Evolutionary conservation across 1,139 yeast genomes (phyloP), one percentile per base, ranked within the genome.

Genomic region (Eremothecium coryli): DNA sequence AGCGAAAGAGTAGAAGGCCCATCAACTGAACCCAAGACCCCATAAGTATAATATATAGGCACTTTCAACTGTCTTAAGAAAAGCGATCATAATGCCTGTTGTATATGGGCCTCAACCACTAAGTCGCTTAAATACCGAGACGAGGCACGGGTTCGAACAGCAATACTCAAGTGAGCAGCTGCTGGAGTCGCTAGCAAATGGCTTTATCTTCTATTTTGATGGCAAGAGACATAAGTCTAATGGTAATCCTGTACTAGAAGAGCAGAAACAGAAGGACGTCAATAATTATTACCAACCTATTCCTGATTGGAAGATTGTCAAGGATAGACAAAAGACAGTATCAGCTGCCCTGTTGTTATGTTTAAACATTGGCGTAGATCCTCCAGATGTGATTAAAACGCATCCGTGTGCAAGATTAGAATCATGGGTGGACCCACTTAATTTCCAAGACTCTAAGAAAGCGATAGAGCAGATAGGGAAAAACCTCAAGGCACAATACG

Each of bases 341-440:
- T 77, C 84, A 40, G 98, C 97, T 0, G 96, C 95, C 10, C 65
- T 90, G 18, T 88, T 90, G 35, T 62, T 90, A 32, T 90, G 99
- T 56, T 65, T 90, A 28, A 90, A 93, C 53, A 64, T 90, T 32
- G 97, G 98, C 4, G 96, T 90, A 2, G 97, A 90, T 46, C 98
- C 99, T 3, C 98, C 99, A 1, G 98, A 93, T 58, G 76, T 88
- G 23, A 76, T 84, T 60, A 85, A 86, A 57, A 86, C 97, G 0
- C 88, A 82, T 43, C 97, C 96, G 1, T 84, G 95, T 52, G 95
- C 98, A 1, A 78, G 82, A 49, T 62, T 79, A 29, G 98, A 93
- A 61, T 82, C 96, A 1, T 88, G 96, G 88, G 76, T 90, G 20
- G 95, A 90, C 54, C 96, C 97, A 0, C 65, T 81, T 18, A 66